phyloP scores from a whole-genome alignment of 345 rosid species.

The Eutrema japonicum region DNA sequence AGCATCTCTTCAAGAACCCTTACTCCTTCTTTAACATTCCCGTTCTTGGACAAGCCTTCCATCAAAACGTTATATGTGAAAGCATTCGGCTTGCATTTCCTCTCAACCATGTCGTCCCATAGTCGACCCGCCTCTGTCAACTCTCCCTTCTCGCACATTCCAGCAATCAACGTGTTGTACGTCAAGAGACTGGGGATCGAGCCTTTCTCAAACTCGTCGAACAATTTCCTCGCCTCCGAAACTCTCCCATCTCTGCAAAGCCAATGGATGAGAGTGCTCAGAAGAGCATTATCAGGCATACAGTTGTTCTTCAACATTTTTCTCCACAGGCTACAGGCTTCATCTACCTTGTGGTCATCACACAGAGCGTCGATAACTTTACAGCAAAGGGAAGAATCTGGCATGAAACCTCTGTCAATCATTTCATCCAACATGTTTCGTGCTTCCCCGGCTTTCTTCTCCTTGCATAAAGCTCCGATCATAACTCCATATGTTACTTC shows the following conservation, averaged over 20 bases:
- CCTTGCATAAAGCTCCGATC: conserved; percentile 73
- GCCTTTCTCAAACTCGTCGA: conserved; percentile 77
- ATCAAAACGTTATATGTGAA: conserved; percentile 76
- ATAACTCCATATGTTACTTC: conserved; percentile 89
- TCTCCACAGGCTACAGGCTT: conserved; percentile 76
- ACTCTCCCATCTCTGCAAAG: conserved; percentile 75
- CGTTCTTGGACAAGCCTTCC: conserved; percentile 65
- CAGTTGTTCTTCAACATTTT: conserved; percentile 72
- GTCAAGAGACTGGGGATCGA: conserved; percentile 72
- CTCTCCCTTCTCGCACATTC: conserved; percentile 80
- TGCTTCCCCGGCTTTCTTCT: conserved; percentile 72
- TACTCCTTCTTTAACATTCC: conserved; percentile 70
- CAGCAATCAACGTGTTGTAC: conserved; percentile 74
- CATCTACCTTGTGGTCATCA: conserved; percentile 66
- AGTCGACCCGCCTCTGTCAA: conserved; percentile 70
- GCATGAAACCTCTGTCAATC: conserved; percentile 68
- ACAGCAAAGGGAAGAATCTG: conserved; percentile 73
- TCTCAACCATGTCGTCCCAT: conserved; percentile 95
- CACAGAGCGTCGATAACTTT: conserved; percentile 77
- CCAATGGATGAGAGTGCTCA: conserved; percentile 85
- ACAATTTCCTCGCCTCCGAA: conserved; percentile 71
- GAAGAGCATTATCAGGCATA: conserved; percentile 72
- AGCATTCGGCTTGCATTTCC: conserved; percentile 70
- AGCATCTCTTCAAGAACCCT: conserved; percentile 80
- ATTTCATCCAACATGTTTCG: conserved; percentile 70